These are phyloP conservation scores for Carex kokanica DNA, from an alignment of 176 grass and related monocot species.

Conservation along the genomic window DNA sequence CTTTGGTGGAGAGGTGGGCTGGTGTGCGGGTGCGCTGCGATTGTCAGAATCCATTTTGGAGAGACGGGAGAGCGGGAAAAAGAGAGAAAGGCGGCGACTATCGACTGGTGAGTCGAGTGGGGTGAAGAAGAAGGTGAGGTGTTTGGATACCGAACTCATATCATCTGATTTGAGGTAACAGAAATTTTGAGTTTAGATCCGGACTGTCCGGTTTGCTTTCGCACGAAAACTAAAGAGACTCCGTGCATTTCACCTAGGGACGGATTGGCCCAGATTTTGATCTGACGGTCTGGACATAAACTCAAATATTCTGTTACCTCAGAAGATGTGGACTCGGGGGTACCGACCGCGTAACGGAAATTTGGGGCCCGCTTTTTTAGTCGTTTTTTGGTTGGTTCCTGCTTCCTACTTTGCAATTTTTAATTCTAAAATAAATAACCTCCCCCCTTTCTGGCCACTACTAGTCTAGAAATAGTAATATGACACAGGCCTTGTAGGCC, in stretches of 20 bases:
- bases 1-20: not conserved
- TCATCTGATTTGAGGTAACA: too few species aligned
- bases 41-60: constrained; percentile 11
- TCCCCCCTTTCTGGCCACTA: not conserved
- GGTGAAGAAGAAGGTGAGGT: not conserved
- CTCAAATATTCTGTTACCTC: too few species aligned
- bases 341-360: constrained; percentile 54
- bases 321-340: not conserved
- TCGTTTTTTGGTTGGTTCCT: not conserved
- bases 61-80: not conserved
- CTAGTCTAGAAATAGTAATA: not conserved
- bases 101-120: constrained; percentile 9
- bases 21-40: not conserved
- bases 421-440: not conserved
- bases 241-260: too few species aligned
- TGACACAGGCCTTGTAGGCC: not conserved
- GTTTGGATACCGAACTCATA: constrained; percentile 21
- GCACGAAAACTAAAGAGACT: too few species aligned
- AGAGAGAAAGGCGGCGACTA: not conserved
- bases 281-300: too few species aligned
- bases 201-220: too few species aligned
- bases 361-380: constrained; percentile 19
- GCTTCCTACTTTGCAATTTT: not conserved
- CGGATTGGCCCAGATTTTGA: too few species aligned
- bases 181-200: too few species aligned